Conservation (phyloP, 352 stramenopile genomes). For the Phytophthora lateralis region DNA sequence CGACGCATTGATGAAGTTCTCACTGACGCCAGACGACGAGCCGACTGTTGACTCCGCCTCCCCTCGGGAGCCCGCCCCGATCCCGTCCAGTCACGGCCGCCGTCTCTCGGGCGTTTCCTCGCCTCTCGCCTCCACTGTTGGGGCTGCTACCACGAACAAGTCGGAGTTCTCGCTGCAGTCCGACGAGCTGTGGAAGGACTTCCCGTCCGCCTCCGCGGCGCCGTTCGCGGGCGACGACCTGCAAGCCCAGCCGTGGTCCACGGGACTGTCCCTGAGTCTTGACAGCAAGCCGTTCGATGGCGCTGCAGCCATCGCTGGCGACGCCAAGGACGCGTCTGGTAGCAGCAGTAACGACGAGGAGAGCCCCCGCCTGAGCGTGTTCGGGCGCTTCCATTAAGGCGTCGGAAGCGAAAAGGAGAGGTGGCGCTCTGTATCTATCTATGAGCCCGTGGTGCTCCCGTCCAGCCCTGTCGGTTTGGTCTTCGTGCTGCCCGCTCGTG, state of each 20-base stretch:
- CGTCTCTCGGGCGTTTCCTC: slow-evolving; percentile 27
- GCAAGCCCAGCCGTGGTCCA: slow-evolving; percentile 56
- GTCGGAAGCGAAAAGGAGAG: slow-evolving; percentile 50
- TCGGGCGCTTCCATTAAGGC: slow-evolving; percentile 83
- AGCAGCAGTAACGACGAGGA: slow-evolving; percentile 62
- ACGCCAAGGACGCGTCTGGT: slow-evolving; percentile 34
- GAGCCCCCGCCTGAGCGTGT: slow-evolving; percentile 81
- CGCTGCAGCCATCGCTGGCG: slow-evolving; percentile 16
- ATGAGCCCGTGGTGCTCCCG: slow-evolving; percentile 42
- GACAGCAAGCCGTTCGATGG: slow-evolving; percentile 57
- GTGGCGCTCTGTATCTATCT: slow-evolving; percentile 57
- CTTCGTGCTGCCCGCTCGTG: slow-evolving; percentile 36
- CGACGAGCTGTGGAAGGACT: slow-evolving; percentile 83
- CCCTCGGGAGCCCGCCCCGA: slow-evolving; percentile 25
- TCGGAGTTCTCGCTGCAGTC: slow-evolving; percentile 67
- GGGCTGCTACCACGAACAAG: slow-evolving; percentile 32
- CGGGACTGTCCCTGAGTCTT: slow-evolving; percentile 64
- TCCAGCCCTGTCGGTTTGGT: slow-evolving; percentile 38
- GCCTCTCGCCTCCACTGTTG: slow-evolving; percentile 22
- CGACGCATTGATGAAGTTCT: slow-evolving; percentile 89
- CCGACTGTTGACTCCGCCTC: slow-evolving; percentile 35
- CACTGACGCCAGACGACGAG: slow-evolving; percentile 62
- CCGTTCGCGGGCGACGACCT: slow-evolving; percentile 47
- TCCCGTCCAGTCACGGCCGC: slow-evolving; percentile 9
- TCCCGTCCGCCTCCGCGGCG: slow-evolving; percentile 43